Base-by-base conservation (phyloP, 805 yeast species). In the Ogataea dorogensis region DNA sequence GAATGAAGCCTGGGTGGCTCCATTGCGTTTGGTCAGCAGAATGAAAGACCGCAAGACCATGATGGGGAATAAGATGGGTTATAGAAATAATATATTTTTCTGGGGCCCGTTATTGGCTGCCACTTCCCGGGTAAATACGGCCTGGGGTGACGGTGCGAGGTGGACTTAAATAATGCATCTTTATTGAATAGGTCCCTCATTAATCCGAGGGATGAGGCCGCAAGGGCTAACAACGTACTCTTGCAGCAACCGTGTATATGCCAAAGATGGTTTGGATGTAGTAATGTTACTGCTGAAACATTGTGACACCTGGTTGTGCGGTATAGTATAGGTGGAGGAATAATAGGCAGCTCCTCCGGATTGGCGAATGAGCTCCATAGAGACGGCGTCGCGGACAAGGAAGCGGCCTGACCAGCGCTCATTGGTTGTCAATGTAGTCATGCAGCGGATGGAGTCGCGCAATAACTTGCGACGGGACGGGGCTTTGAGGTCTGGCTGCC, bases 341-440 rank as follows among this genome's bases (percentile, higher is more conserved):
- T 31, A 38, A 17, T 19, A 33, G 31, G 19, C 31, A 19, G 22
- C 29, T 14, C 33, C 37, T 13, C 30, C 36, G 4, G 45, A 33
- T 6, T 36, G 39, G 24, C 16, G 17, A 5, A 33, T 29, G 17
- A 35, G 16, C 13, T 35, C 39, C 23, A 20, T 18, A 16, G 39
- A 18, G 10, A 34, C 15, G 0, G 48, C 38, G 26, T 58, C 62
- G 7, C 54, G 33, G 9, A 61, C 63, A 11, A 61, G 25, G 22
- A 20, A 53, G 16, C 47, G 44, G 12, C 64, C 64, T 2, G 60
- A 44, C 68, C 68, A 63, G 31, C 58, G 46, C 24, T 63, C 66
- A 38, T 55, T 56, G 6, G 58, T 49, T 2, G 51, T 17, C 33
- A 63, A 38, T 7, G 62, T 53, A 1, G 55, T 44, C 58, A 63